Evolutionary conservation across 2,329 filamentous ascomycete genomes (phyloP).

Genomic region (Trichoderma arundinaceum): DNA sequence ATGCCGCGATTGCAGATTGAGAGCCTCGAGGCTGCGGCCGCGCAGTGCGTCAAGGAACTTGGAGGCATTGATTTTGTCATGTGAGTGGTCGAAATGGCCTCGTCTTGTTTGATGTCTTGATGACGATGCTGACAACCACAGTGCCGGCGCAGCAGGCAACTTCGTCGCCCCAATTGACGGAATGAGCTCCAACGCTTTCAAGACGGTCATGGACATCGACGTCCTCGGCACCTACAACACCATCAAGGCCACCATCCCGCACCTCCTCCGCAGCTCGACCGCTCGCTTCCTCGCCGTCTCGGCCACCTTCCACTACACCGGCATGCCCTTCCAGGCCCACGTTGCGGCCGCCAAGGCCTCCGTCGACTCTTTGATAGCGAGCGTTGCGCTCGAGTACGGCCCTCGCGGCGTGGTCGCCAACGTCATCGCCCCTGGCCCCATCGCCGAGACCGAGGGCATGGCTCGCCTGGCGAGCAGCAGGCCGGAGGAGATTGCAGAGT

Average conservation of each 20-base stretch:
- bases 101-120: not conserved
- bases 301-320: constrained; percentile 89
- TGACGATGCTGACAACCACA: constrained; percentile 44
- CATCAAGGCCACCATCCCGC: constrained; percentile 85
- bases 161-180: constrained; percentile 86
- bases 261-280: constrained; percentile 75
- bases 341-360: constrained; percentile 91
- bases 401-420: constrained; percentile 87
- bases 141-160: constrained; percentile 93
- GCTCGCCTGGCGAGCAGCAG: constrained; percentile 60
- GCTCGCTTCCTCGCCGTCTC: constrained; percentile 90
- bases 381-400: constrained; percentile 86
- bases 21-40: constrained; percentile 67
- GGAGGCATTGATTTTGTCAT: constrained; percentile 92
- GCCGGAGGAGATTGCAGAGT: constrained; percentile 42
- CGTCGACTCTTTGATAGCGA: constrained; percentile 82
- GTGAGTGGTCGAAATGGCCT: constrained; percentile 57
- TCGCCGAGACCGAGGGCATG: constrained; percentile 83
- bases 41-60: constrained; percentile 79
- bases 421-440: constrained; percentile 85
- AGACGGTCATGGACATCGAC: constrained; percentile 94
- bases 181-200: constrained; percentile 88
- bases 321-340: constrained; percentile 83
- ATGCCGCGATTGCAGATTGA: constrained; percentile 37
- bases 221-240: constrained; percentile 94